Base-by-base conservation (phyloP, 2,329 filamentous ascomycete genomes). In the Ophiostoma fasciatum region DNA sequence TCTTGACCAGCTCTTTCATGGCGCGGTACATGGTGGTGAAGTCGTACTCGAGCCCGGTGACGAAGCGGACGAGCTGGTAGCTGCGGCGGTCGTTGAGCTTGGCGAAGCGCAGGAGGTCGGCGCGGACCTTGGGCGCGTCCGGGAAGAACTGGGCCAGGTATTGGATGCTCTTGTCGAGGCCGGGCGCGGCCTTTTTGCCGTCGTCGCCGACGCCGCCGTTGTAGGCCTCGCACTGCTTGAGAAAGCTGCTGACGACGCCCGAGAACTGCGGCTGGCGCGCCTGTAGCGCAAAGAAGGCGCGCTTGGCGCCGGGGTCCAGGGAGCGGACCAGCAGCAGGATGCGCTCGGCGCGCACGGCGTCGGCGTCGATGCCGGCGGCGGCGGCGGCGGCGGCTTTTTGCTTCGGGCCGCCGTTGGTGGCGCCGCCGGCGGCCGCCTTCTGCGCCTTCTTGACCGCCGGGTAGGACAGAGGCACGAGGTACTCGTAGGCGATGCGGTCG, bases 1-100 rank as follows among this genome's bases (percentile, higher is more conserved):
- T 77, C 58, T 85, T 90, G 29, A 77, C 73, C 26, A 96, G 64
- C 60, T 98, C 90, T 57, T 84, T 90, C 48, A 94, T 81, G 2
- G 88, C 85, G 48, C 87, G 83, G 43, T 79, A 74, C 30, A 94
- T 83, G 27, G 83, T 94, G 49, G 84, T 80, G 56, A 94, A 96
- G 51, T 98, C 90, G 48, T 81, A 87, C 43, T 88, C 80, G 4
- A 82, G 75, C 21, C 77, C 78, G 53, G 87, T 83, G 36, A 84
- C 76, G 53, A 87, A 94, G 39, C 81, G 78, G 45, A 94, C 75
- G 17, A 98, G 72, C 49, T 92, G 81, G 55, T 94, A 96, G 48
- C 74, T 81, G 38, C 90, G 78, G 35, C 88, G 78, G 52, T 98
- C 87, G 49, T 96, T 83, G 47, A 78, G 68, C 55, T 88, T 94